Evolutionary conservation across 164 flowering plant species (phyloP).

Genomic region (Nymphaea colorata): DNA sequence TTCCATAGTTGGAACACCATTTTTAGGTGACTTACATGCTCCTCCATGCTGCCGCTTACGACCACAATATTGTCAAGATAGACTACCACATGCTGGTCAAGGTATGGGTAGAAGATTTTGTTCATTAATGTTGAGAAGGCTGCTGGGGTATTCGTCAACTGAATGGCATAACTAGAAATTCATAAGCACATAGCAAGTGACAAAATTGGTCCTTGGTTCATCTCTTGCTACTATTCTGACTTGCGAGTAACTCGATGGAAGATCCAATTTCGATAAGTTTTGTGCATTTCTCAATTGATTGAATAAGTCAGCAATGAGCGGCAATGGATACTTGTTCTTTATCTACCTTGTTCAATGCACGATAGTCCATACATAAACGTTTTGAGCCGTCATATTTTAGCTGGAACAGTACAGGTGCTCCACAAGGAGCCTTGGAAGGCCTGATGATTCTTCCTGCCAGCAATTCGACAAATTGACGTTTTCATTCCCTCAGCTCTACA

Average conservation of each 20-base stretch:
- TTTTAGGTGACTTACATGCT: neutral
- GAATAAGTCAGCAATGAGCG: neutral
- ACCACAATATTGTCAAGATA: neutral
- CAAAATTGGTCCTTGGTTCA: neutral
- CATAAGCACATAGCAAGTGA: neutral
- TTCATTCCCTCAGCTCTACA: too few species aligned
- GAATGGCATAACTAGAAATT: neutral
- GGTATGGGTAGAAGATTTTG: neutral
- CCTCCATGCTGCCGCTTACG: neutral
- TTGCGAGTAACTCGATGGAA: neutral
- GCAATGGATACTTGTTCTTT: neutral
- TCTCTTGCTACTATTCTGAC: neutral
- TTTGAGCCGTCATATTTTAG: too few species aligned
- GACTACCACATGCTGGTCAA: neutral
- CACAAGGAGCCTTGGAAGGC: too few species aligned
- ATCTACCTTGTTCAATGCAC: too few species aligned
- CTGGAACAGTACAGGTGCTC: too few species aligned
- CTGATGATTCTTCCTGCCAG: too few species aligned
- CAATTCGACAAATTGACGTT: too few species aligned
- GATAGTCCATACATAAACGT: too few species aligned
- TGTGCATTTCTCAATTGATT: neutral
- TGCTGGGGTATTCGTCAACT: neutral
- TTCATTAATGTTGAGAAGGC: neutral
- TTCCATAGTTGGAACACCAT: too few species aligned
- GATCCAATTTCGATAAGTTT: neutral